These are phyloP conservation scores for Lanmaoa pseudosensibilis DNA, from an alignment of 768 basidiomycete species.

Conservation along the genomic window DNA sequence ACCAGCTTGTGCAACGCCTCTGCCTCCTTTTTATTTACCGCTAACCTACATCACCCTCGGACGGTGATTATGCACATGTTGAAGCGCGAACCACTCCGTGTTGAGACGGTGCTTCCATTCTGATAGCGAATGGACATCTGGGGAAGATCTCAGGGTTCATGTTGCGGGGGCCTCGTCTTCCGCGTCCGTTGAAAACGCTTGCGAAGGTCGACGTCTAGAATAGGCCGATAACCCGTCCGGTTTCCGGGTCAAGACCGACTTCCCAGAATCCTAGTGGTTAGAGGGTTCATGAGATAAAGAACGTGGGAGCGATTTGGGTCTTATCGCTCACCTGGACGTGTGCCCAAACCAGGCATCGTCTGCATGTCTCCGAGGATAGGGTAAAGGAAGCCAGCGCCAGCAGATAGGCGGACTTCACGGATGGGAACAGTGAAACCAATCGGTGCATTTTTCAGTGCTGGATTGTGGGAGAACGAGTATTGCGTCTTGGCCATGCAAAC, in stretches of 20 bases:
- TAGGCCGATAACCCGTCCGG: conserved; percentile 81
- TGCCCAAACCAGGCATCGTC: conserved; percentile 96
- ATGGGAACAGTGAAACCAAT: conserved; percentile 93
- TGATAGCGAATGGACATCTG: conserved; percentile 16
- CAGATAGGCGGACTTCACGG: conserved; percentile 81
- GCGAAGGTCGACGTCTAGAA: conserved; percentile 49
- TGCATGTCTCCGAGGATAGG: conserved; percentile 96
- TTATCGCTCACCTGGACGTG: conserved; percentile 67
- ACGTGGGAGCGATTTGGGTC: neutral
- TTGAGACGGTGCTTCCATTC: conserved; percentile 35
- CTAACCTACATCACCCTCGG: conserved; percentile 17
- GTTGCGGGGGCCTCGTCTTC: neutral
- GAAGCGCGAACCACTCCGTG: conserved; percentile 41
- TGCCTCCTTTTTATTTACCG: conserved; percentile 7
- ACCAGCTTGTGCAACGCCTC: neutral
- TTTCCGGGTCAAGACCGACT: conserved; percentile 75
- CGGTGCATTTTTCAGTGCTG: conserved; percentile 86
- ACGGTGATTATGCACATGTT: conserved; percentile 35
- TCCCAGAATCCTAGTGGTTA: conserved; percentile 78
- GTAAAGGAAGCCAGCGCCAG: conserved; percentile 95
- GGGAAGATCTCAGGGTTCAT: conserved; percentile 16
- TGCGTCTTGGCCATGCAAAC: conserved; percentile 99
- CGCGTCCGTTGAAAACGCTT: conserved; percentile 23
- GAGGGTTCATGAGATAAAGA: conserved; percentile 10
- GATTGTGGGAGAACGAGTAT: conserved; percentile 95